These are phyloP conservation scores for Nematocida sp. DNA, from an alignment of 371 early-diverging fungal species.

Conservation along the genomic window DNA sequence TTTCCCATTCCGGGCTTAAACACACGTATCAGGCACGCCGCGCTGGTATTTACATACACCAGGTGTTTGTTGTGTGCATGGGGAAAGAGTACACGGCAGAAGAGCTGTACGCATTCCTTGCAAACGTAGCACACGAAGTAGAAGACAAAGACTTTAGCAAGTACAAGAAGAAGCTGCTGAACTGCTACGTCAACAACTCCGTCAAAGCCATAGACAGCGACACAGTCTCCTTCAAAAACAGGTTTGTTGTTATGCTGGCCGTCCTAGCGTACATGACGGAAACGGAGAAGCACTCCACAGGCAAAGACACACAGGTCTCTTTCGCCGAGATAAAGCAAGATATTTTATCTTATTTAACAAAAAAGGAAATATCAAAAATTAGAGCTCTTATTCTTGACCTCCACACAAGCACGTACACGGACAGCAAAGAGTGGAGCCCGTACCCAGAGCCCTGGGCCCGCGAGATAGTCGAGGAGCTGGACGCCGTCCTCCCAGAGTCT, in stretches of 20 bases:
- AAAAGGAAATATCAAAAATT: slow-evolving; percentile 30
- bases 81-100: slow-evolving; percentile 10
- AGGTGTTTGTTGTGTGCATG: not conserved
- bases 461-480: slow-evolving; percentile 3
- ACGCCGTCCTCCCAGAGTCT: not conserved
- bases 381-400: slow-evolving; percentile 35
- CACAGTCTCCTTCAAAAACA: not conserved
- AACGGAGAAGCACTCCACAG: not conserved
- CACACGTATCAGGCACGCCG: no score
- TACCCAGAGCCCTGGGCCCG: slow-evolving; percentile 27
- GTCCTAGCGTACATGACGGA: not conserved
- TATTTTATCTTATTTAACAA: not conserved
- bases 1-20: no score
- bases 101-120: not conserved
- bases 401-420: slow-evolving; percentile 28
- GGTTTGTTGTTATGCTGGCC: not conserved
- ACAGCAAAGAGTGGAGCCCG: not conserved
- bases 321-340: not conserved
- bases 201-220: slow-evolving; percentile 8
- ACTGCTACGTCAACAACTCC: slow-evolving; percentile 29
- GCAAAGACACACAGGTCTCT: not conserved
- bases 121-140: slow-evolving; percentile 2
- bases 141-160: not conserved
- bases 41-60: no score
- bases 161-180: slow-evolving; percentile 35